Conservation (phyloP, 768 basidiomycete genomes). For the Lactifluus hygrophoroides region DNA sequence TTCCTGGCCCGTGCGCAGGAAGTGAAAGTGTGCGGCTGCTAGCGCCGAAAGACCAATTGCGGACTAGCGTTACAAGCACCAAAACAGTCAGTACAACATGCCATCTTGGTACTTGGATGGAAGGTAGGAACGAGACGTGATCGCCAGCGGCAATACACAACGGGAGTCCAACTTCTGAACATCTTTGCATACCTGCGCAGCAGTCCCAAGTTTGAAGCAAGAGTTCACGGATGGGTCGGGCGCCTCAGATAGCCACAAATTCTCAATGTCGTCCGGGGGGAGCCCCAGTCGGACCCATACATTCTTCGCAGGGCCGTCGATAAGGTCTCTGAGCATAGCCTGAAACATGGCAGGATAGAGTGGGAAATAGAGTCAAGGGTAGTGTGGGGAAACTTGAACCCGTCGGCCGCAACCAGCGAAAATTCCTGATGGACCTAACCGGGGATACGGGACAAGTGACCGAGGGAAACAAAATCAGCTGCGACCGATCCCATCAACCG, state of each 20-base stretch:
- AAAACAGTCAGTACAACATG: conserved; percentile 1
- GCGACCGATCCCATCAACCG: no score
- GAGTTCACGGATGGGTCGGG: conserved; percentile 42
- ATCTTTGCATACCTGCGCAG: conserved; percentile 38
- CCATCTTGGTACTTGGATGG: no score
- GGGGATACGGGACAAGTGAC: background rate
- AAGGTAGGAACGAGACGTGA: background rate
- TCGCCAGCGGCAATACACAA: background rate
- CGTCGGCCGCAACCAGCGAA: no score
- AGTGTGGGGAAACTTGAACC: no score
- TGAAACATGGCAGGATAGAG: background rate
- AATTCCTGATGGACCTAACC: background rate
- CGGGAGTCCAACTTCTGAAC: background rate
- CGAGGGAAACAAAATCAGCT: no score
- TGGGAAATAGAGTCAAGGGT: background rate
- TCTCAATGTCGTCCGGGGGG: conserved; percentile 31
- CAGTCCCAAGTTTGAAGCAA: conserved; percentile 44
- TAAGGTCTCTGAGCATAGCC: conserved; percentile 7
- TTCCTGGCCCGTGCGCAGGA: conserved; percentile 36
- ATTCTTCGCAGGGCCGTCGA: conserved; percentile 18
- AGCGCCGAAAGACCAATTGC: conserved; percentile 44
- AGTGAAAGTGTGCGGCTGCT: conserved; percentile 43
- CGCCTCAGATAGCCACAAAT: conserved; percentile 30
- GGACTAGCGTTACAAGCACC: conserved; percentile 26
- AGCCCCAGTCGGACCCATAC: conserved; percentile 38